Percentiles rank a stretch among this genome's conserved stretches.
Conservation (phyloP, 2,329 filamentous ascomycete species). For the Sporothrix variecibatus region DNA sequence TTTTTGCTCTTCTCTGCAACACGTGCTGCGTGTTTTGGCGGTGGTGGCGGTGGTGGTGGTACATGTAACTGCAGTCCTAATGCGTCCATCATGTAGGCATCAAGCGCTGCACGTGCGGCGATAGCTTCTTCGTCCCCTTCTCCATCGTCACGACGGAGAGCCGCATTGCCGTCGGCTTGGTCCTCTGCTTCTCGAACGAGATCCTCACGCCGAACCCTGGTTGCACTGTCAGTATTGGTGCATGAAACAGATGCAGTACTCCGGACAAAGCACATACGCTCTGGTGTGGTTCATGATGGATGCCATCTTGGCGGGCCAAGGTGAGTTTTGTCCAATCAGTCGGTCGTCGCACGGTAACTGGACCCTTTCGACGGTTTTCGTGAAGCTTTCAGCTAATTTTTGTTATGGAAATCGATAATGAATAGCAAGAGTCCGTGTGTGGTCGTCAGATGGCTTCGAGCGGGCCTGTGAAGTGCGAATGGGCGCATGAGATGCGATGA, state of each 20-base stretch:
- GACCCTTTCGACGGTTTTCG: neutral
- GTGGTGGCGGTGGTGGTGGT: neutral
- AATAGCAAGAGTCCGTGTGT: neutral
- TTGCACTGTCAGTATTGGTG: neutral
- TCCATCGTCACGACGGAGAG: neutral
- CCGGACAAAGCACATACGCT: conserved; percentile 15
- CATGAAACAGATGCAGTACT: neutral
- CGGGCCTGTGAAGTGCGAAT: neutral
- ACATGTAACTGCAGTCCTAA: conserved; percentile 19
- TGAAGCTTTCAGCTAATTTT: neutral
- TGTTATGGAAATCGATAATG: neutral
- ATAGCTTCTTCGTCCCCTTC: neutral
- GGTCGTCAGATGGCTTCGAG: neutral
- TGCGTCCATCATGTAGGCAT: conserved; percentile 27
- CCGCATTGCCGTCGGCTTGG: neutral
- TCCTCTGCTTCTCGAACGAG: conserved; percentile 26
- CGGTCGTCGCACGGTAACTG: neutral
- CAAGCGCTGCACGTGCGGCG: conserved; percentile 27
- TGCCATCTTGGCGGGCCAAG: neutral
- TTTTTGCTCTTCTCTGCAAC: neutral
- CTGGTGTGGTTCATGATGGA: conserved; percentile 20
- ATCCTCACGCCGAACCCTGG: conserved; percentile 29
- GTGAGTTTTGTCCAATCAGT: neutral
- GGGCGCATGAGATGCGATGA: neutral
- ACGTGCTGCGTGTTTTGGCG: neutral